These are phyloP conservation scores for Suillus plorans DNA, from an alignment of 768 basidiomycete genomes.

Conservation along the genomic window DNA sequence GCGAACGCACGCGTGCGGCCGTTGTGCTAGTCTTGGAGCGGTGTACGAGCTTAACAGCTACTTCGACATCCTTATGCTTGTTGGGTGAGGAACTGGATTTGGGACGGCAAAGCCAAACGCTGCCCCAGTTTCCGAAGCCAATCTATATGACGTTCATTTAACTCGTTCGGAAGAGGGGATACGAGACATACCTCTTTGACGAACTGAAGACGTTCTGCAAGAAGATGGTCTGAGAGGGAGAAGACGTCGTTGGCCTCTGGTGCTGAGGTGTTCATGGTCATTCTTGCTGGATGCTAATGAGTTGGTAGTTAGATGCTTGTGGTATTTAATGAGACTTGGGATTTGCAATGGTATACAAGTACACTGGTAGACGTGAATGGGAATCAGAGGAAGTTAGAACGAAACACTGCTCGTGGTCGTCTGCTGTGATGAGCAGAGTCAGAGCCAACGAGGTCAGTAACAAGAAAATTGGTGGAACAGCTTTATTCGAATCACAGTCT, in stretches of 20 bases:
- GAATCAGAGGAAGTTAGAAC: slow-evolving; percentile 2
- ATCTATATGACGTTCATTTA: slow-evolving; percentile 47
- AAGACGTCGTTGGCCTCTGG: slow-evolving; percentile 54
- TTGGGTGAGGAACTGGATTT: slow-evolving; percentile 45
- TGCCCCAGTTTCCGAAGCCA: slow-evolving; percentile 92
- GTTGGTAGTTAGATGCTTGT: not conserved
- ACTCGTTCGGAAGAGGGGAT: not conserved
- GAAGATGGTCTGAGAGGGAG: slow-evolving; percentile 69
- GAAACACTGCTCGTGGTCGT: slow-evolving; percentile 7
- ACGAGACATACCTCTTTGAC: slow-evolving; percentile 61
- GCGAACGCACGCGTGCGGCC: slow-evolving; percentile 83
- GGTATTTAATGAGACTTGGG: not conserved
- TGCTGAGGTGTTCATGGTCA: slow-evolving; percentile 21
- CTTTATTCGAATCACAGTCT: slow-evolving; percentile 1
- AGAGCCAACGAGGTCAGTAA: not conserved
- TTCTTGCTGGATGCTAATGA: not conserved
- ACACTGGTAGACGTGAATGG: slow-evolving; percentile 14
- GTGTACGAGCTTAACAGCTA: slow-evolving; percentile 94
- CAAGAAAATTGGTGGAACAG: not conserved
- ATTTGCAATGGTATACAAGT: slow-evolving; percentile 22
- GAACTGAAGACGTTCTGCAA: slow-evolving; percentile 71
- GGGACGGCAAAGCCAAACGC: slow-evolving; percentile 78
- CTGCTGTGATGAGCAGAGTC: slow-evolving; percentile 11
- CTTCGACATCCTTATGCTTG: slow-evolving; percentile 48
- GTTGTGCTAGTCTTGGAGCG: slow-evolving; percentile 78